Base-by-base conservation (phyloP, 352 stramenopile genomes). In the Phytopythium sindhum region DNA sequence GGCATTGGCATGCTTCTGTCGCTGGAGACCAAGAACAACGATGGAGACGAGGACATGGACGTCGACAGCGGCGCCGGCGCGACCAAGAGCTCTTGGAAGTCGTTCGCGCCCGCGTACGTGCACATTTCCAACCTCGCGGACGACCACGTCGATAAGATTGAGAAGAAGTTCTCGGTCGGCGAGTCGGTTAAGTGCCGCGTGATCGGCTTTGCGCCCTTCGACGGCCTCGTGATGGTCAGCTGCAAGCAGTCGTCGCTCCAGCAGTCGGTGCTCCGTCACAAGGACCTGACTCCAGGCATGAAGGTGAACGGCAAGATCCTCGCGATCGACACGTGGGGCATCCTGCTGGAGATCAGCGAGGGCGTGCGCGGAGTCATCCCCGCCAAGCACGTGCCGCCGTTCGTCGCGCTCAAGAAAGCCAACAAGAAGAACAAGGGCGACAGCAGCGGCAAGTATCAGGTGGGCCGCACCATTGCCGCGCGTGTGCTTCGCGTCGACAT, bases 121-220 rank as follows among this genome's bases (percentile, higher is more conserved):
- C 89, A 97, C 74, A 96, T 97, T 45, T 97, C 89, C 45, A 94
- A 95, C 63, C 79, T 75, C 15, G 75, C 79, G 14, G 89, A 97
- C 71, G 75, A 76, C 28, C 88, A 86, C 61, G 52, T 96, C 11
- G 88, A 96, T 47, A 96, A 96, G 63, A 79, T 97, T 15, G 88
- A 96, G 64, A 96, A 96, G 70, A 87, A 90, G 47, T 96, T 90
- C 51, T 70, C 66, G 4, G 73, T 95, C 9, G 86, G 80, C 12
- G 64, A 84, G 15, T 73, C 61, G 54, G 52, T 96, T 31, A 73
- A 77, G 54, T 90, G 81, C 67, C 88, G 89, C 33, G 86, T 96
- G 23, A 78, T 95, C 35, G 88, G 88, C 41, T 94, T 91, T 48
- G 84, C 84, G n/a, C 85, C 84, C 17, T 96, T 96, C 33, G 89